Conservation (phyloP, 352 stramenopile species). For the Globisporangium emineosum region DNA sequence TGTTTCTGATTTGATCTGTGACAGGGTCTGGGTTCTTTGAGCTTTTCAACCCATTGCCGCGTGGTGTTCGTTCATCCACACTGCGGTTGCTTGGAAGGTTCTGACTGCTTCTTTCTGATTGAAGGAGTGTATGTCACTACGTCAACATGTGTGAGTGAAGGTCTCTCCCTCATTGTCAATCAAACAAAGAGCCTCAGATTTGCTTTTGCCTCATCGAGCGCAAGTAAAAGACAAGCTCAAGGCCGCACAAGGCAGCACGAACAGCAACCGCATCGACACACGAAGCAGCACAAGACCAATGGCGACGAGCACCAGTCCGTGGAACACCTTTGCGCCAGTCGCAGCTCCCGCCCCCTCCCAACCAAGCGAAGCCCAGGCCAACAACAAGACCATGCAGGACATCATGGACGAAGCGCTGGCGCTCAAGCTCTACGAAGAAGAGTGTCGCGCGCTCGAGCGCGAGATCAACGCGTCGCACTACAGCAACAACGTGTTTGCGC, state of each 20-base stretch:
- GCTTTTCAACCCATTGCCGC: not conserved
- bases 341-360: not conserved
- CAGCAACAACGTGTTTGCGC: slow-evolving; percentile 31
- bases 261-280: not conserved
- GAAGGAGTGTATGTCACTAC: not conserved
- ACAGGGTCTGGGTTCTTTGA: not conserved
- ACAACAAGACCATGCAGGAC: slow-evolving; percentile 42
- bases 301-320: slow-evolving; percentile 15
- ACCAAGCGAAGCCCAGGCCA: not conserved
- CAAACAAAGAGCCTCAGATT: slow-evolving; percentile 8
- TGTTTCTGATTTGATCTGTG: not conserved
- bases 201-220: slow-evolving; percentile 1
- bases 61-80: slow-evolving; percentile 1
- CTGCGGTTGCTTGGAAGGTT: slow-evolving; percentile 9
- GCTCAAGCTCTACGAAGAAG: slow-evolving; percentile 58
- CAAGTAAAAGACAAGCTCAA: not conserved
- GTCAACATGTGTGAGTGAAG: slow-evolving; percentile 10
- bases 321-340: not conserved
- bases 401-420: slow-evolving; percentile 74
- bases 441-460: slow-evolving; percentile 35
- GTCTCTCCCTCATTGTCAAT: not conserved
- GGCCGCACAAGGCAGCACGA: not conserved
- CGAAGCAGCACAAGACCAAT: not conserved
- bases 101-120: not conserved
- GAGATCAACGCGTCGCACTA: slow-evolving; percentile 38